These are phyloP conservation scores for Lonicera japonica DNA, from an alignment of 129 eudicot species.

Conservation along the genomic window DNA sequence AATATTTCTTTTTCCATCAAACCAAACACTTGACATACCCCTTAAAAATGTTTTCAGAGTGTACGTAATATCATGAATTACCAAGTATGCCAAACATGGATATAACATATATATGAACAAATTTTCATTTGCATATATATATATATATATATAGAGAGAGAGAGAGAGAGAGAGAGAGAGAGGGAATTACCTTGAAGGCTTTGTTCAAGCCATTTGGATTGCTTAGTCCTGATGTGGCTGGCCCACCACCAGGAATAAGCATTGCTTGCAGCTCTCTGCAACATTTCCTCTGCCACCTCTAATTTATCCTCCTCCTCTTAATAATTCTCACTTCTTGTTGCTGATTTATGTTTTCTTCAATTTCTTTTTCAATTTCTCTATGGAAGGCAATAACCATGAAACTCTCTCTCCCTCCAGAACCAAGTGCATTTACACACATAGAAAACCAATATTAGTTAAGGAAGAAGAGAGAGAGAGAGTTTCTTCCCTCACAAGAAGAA, in stretches of 20 bases:
- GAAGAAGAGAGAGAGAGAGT: slow-evolving; percentile 6
- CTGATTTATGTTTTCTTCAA: slow-evolving; percentile 1
- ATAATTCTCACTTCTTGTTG: background rate
- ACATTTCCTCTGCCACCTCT: slow-evolving; percentile 32
- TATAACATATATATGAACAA: too few species aligned
- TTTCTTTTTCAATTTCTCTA: background rate
- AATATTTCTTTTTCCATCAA: too few species aligned
- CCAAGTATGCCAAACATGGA: too few species aligned
- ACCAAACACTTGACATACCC: too few species aligned
- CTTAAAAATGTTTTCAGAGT: too few species aligned
- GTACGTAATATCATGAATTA: too few species aligned
- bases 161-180: too few species aligned
- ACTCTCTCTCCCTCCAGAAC: slow-evolving; percentile 7
- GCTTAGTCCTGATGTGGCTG: slow-evolving; percentile 82
- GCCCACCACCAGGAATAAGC: slow-evolving; percentile 98
- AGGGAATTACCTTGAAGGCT: slow-evolving; percentile 51
- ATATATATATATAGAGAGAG: too few species aligned
- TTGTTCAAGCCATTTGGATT: slow-evolving; percentile 89
- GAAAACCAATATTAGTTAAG: too few species aligned
- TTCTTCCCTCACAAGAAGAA: too few species aligned
- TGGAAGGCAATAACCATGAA: background rate
- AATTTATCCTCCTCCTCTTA: background rate
- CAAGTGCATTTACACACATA: background rate
- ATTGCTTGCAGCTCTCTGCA: slow-evolving; percentile 74
- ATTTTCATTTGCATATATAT: too few species aligned